Evolutionary conservation across 163 green algal genomes (phyloP).

Genomic region (Chlorella variabilis): DNA sequence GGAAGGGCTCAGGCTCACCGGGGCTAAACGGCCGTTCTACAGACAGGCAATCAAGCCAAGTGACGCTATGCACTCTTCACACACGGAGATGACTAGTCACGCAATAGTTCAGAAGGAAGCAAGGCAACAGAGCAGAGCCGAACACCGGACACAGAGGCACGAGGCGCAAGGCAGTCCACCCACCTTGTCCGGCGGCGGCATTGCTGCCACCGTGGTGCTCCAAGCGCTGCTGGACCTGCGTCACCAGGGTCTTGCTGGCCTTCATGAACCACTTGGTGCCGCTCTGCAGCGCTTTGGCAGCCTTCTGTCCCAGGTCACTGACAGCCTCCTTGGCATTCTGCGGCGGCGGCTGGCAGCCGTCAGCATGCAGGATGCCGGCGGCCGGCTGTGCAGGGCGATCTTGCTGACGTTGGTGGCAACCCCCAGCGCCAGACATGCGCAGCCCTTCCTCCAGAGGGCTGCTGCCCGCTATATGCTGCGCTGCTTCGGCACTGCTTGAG

Average conservation of each 20-base stretch:
- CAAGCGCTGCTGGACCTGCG: slow-evolving; percentile 53
- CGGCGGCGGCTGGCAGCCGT: not conserved
- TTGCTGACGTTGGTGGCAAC: not conserved
- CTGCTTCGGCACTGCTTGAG: not conserved
- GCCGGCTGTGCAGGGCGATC: not conserved
- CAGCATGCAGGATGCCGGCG: not conserved
- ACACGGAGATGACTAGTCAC: no score
- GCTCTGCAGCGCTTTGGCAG: slow-evolving; percentile 47
- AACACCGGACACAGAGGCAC: not conserved
- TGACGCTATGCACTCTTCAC: no score
- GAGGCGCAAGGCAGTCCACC: not conserved
- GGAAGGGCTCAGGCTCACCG: slow-evolving; percentile 34
- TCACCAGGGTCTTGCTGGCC: slow-evolving; percentile 54
- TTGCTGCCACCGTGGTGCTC: slow-evolving; percentile 33
- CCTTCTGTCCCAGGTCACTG: slow-evolving; percentile 31
- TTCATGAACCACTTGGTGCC: slow-evolving; percentile 59
- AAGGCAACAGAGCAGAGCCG: not conserved
- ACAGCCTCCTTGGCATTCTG: slow-evolving; percentile 12
- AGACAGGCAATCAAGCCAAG: not conserved
- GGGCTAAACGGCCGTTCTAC: not conserved
- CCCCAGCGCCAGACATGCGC: not conserved
- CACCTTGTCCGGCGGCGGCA: not conserved
- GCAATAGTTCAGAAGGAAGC: no score
- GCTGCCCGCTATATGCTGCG: not conserved
- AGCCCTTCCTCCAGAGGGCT: slow-evolving; percentile 14